These are phyloP conservation scores for Phytophthora cajani DNA, from an alignment of 352 stramenopile species.

Conservation along the genomic window DNA sequence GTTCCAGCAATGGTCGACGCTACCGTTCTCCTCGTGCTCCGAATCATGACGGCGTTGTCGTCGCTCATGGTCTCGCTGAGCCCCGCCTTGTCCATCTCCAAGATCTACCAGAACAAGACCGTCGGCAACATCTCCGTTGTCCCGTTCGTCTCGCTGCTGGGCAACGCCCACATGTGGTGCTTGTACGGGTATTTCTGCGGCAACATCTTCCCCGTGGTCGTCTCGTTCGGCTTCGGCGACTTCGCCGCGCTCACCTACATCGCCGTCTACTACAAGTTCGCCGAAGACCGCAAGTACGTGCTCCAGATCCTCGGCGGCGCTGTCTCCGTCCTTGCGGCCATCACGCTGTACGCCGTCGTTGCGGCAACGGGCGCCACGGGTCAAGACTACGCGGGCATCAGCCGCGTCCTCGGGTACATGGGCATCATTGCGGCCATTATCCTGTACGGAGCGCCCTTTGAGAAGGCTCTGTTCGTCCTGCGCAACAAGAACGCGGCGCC, in stretches of 20 bases:
- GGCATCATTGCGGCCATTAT: constrained; percentile 42
- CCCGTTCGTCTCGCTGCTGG: constrained; percentile 48
- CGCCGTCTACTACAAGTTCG: constrained; percentile 57
- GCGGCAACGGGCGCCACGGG: constrained; percentile 37
- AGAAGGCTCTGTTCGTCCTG: constrained; percentile 49
- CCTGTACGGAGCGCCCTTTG: constrained; percentile 49
- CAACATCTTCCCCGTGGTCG: constrained; percentile 59
- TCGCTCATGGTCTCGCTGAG: constrained; percentile 48
- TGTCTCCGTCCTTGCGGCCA: constrained; percentile 26
- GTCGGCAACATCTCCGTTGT: constrained; percentile 47
- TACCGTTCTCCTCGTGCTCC: constrained; percentile 29
- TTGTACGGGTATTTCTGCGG: constrained; percentile 56
- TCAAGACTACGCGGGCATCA: constrained; percentile 40
- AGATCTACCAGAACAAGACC: constrained; percentile 45
- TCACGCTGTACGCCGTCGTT: constrained; percentile 54
- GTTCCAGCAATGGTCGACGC: constrained; percentile 24
- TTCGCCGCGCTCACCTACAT: constrained; percentile 53
- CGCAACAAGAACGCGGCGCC: constrained; percentile 50
- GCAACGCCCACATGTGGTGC: constrained; percentile 51
- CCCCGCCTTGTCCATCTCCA: constrained; percentile 43
- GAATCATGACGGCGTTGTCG: constrained; percentile 40
- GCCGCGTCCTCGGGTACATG: constrained; percentile 44
- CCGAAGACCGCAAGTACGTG: constrained; percentile 46
- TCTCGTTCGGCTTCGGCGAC: constrained; percentile 55
- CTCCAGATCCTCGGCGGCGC: constrained; percentile 34